Conservation (phyloP, 164 flowering plant species). For the Brasenia schreberi region DNA sequence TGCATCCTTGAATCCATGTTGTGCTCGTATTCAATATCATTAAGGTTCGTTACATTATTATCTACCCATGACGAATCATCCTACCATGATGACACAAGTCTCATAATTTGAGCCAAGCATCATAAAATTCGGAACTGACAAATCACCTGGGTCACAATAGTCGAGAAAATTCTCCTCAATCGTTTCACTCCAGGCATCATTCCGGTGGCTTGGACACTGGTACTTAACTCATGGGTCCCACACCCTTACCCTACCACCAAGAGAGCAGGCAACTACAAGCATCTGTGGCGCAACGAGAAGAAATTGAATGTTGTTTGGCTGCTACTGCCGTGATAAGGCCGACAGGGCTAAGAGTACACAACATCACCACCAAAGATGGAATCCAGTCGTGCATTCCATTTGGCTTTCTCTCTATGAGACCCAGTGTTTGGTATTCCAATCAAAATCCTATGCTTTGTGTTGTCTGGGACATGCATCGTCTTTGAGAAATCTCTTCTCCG, state of each 20-base stretch:
- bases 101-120: background rate
- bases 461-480: background rate
- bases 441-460: background rate
- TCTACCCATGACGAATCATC: background rate
- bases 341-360: background rate
- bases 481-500: background rate
- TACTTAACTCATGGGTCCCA: background rate
- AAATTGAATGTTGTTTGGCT: background rate
- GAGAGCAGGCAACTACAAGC: background rate
- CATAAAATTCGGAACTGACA: background rate
- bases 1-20: background rate
- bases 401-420: background rate
- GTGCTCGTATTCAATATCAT: background rate
- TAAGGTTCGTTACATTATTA: background rate
- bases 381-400: background rate
- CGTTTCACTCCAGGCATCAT: background rate
- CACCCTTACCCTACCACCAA: background rate
- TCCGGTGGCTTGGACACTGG: background rate
- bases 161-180: background rate
- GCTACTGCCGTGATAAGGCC: background rate
- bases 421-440: background rate
- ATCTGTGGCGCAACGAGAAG: background rate
- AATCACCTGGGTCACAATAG: background rate
- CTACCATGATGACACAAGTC: background rate
- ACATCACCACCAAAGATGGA: background rate